A percentile compares a stretch with the other conserved stretches of the same genome.
Evolutionary conservation across 495 filamentous ascomycete species (phyloP).

Genomic region (Hyaloscypha bicolor): DNA sequence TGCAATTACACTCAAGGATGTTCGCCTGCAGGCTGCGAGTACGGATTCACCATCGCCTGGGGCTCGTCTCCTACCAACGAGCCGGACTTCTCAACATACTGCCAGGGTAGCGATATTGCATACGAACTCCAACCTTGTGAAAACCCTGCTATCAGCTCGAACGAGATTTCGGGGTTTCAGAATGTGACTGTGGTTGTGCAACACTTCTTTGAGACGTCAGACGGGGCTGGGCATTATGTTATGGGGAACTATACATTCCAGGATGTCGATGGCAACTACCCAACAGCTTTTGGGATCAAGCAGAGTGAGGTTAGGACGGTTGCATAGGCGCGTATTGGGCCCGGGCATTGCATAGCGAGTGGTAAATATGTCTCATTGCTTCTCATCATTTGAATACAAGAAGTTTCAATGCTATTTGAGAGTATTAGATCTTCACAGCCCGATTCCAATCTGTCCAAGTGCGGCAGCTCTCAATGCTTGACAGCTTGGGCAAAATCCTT

Average conservation of each 20-base stretch:
- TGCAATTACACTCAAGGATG: conserved; percentile 10
- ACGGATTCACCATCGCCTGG: neutral
- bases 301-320: neutral
- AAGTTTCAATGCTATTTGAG: too few relatives aligned
- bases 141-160: conserved; percentile 4
- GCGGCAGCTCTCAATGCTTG: conserved; percentile 11
- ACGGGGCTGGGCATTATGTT: neutral
- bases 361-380: too few relatives aligned
- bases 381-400: too few relatives aligned
- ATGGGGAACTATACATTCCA: conserved; percentile 5
- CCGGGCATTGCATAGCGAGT: too few relatives aligned
- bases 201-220: conserved; percentile 10
- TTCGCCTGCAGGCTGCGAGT: conserved; percentile 11
- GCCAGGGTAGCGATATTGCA: neutral
- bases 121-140: conserved; percentile 2
- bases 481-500: conserved; percentile 52
- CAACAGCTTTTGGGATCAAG: neutral
- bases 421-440: too few relatives aligned
- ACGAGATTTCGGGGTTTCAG: neutral
- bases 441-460: too few relatives aligned
- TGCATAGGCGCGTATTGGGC: neutral
- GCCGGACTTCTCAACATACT: conserved; percentile 12
- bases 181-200: conserved; percentile 3
- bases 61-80: neutral
- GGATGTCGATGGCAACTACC: neutral